A percentile compares a stretch with the other conserved stretches of the same genome.
Evolutionary conservation across 306 rosid genomes (phyloP).

Genomic region (Cyamopsis tetragonoloba): DNA sequence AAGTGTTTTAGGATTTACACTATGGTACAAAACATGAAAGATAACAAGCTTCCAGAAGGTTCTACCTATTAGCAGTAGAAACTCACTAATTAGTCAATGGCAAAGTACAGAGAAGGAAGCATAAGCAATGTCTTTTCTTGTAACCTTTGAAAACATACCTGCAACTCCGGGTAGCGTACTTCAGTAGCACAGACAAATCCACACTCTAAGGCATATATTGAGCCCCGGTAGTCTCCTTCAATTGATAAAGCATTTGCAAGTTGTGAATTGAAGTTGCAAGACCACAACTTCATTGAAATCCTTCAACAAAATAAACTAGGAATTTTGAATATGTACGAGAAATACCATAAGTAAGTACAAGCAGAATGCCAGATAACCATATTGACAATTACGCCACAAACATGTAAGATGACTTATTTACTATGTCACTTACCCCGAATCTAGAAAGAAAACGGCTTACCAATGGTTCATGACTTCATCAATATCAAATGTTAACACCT

Average conservation of each 20-base stretch:
- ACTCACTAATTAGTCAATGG: neutral
- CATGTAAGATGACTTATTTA: neutral
- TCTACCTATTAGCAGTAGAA: conserved; percentile 6
- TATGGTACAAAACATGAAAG: neutral
- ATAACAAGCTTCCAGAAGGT: conserved; percentile 8
- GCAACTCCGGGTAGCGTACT: conserved; percentile 70
- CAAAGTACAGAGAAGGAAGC: conserved; percentile 12
- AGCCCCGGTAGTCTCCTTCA: conserved; percentile 82
- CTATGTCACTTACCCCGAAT: neutral
- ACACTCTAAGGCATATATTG: conserved; percentile 68
- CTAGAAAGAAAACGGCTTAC: neutral
- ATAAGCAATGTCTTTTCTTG: conserved; percentile 2
- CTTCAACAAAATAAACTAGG: conserved; percentile 38
- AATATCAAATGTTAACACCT: conserved; percentile 4
- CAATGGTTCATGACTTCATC: conserved; percentile 20
- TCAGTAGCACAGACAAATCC: conserved; percentile 72
- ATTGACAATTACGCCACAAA: neutral
- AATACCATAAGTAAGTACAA: neutral
- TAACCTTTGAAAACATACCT: conserved; percentile 47
- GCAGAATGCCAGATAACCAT: neutral
- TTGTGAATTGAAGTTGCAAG: conserved; percentile 96
- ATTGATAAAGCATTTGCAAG: conserved; percentile 87
- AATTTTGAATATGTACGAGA: conserved; percentile 11
- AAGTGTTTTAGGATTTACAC: neutral
- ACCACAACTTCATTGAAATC: conserved; percentile 79